Evolutionary conservation across 176 grass and related monocot genomes (phyloP).

Genomic region (Luzula sylvatica): DNA sequence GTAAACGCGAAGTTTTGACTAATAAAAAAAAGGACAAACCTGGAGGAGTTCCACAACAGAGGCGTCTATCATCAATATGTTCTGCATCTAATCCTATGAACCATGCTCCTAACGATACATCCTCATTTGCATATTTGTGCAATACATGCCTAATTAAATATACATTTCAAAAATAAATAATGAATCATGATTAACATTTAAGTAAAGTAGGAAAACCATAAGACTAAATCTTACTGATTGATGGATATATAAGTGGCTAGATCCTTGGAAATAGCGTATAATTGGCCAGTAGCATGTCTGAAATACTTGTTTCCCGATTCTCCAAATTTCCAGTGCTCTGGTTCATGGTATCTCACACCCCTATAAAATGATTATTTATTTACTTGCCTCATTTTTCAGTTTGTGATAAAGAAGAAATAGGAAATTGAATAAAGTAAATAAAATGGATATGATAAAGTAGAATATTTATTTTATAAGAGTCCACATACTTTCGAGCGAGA

Average conservation of each 20-base stretch:
- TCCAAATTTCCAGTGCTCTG: conserved; percentile 66
- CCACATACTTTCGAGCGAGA: conserved; percentile 67
- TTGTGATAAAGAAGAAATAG: too few species aligned
- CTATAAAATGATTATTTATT: conserved; percentile 13
- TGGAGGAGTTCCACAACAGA: conserved; percentile 77
- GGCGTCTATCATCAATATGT: conserved; percentile 73
- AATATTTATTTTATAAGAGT: too few species aligned
- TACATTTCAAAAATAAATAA: neutral
- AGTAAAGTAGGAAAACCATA: too few species aligned
- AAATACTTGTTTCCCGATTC: conserved; percentile 63
- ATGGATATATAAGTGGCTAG: conserved; percentile 65
- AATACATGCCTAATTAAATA: conserved; percentile 47
- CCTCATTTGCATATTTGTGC: conserved; percentile 79
- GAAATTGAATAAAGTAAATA: too few species aligned
- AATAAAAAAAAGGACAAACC: neutral
- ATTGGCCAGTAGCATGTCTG: conserved; percentile 54
- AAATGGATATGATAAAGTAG: too few species aligned
- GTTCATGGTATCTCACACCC: conserved; percentile 63
- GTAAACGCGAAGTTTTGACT: neutral
- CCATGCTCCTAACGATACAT: conserved; percentile 87
- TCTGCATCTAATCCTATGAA: conserved; percentile 79
- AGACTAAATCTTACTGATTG: conserved; percentile 35
- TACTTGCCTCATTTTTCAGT: too few species aligned
- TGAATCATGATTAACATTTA: too few species aligned
- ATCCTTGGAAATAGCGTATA: conserved; percentile 70